Evolutionary conservation across 345 rosid genomes (phyloP), one percentile per base, ranked within the genome.

Genomic region (Citrus glauca): DNA sequence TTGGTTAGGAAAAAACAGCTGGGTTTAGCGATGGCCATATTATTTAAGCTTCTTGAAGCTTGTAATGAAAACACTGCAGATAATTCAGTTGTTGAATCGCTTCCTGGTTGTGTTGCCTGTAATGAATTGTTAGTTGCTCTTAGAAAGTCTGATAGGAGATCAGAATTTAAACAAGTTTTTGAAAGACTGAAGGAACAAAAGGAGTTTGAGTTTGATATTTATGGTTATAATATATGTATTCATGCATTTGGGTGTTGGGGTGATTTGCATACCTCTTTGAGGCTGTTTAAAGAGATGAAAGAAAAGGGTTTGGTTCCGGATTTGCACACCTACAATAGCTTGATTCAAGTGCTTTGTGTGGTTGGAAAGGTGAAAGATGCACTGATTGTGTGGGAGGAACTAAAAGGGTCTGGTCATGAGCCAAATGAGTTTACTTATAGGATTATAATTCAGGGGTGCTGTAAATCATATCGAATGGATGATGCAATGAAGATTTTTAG

Each of bases 191-290:
- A 90, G 74, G 82, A 40, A 7, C 70, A 66, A 69, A 76, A 73
- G 60, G 88, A 86, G 24, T 94, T 90, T 71, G 89, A 84, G 78
- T 87, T 92, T 61, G 93, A 94, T 80, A 82, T 86, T 6, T 86
- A 86, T 84, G 90, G 98, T 73, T 90, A 91, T 69, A 96, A 94
- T 78, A 89, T 96, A 66, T 94, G 97, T 76, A 92, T 96, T 68
- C 90, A 91, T 66, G 96, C 92, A 1, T 90, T 92, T 79, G 99
- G 99, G 35, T 87, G 90, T 64, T 94, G 94, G 97, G 97, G 91
- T 53, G 97, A 96, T 81, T 77, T 90, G 75, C 84, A 73, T 37
- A 53, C 87, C 76, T 88, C 93, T 38, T 86, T 96, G 82, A 85
- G 79, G 64, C 88, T 96, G 73, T 96, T 89, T 69, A 90, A 88